Conservation (phyloP, 78 protist genomes). For the Pigoraptor vietnamica region DNA sequence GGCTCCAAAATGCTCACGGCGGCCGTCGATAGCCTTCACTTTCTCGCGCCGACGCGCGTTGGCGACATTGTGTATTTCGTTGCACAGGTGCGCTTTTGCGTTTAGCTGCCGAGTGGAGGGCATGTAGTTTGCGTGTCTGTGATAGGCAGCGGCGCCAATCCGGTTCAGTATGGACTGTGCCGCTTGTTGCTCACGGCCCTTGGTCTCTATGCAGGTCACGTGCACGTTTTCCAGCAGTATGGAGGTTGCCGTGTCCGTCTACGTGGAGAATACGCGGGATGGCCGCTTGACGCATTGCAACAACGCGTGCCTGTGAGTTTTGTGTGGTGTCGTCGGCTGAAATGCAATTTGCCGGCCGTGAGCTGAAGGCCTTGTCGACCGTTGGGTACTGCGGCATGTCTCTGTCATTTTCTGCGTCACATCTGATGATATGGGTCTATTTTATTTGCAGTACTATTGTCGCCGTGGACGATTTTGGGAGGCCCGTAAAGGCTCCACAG, state of each 20-base stretch:
- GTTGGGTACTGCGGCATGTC: too few species aligned
- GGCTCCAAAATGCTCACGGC: neutral
- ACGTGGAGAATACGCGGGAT: neutral
- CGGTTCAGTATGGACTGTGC: too few species aligned
- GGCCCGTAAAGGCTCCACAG: neutral
- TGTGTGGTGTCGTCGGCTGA: neutral
- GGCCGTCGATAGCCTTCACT: conserved; percentile 7
- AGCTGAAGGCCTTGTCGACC: too few species aligned
- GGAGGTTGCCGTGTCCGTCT: neutral
- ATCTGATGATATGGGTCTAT: neutral
- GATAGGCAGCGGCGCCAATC: neutral
- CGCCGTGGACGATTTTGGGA: neutral
- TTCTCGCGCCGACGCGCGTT: conserved; percentile 14
- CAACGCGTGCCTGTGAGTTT: neutral
- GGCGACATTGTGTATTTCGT: conserved; percentile 24
- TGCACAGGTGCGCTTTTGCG: neutral
- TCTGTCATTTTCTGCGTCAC: too few species aligned
- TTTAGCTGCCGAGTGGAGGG: neutral
- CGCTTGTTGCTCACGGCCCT: too few species aligned
- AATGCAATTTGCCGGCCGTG: too few species aligned
- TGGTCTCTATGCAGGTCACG: too few species aligned
- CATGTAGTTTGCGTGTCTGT: neutral
- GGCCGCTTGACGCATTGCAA: neutral
- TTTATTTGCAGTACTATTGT: neutral
- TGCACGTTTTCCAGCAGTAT: neutral